Conservation (phyloP, 2,329 filamentous ascomycete species). For the Colletotrichum lindemuthianum region DNA sequence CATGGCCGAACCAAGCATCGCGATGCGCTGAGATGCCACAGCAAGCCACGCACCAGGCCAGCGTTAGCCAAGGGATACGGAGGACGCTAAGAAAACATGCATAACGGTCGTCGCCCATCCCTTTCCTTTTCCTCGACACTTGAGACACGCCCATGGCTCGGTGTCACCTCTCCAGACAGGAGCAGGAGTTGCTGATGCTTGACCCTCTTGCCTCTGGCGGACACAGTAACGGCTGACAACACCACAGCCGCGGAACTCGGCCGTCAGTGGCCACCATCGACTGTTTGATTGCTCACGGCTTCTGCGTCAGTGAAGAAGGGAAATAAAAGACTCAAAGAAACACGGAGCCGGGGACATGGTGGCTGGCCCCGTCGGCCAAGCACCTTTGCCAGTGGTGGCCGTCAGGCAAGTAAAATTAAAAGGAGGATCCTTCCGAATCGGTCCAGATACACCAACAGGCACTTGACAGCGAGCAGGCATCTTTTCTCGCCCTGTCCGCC, state of each 20-base stretch:
- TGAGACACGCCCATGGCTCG: conserved; percentile 23
- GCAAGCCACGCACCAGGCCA: background rate
- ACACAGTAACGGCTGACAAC: background rate
- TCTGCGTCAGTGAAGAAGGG: too few relatives aligned
- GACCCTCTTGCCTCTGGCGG: background rate
- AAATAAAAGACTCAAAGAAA: too few relatives aligned
- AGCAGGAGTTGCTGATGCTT: conserved; percentile 15
- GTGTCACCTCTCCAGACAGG: conserved; percentile 29
- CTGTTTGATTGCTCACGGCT: too few relatives aligned
- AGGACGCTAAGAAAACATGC: conserved; percentile 16
- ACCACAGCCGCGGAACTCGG: too few relatives aligned
- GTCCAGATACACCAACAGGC: background rate
- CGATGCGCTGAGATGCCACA: background rate
- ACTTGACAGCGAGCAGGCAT: too few relatives aligned
- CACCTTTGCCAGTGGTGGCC: conserved; percentile 10
- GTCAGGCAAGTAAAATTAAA: conserved; percentile 35
- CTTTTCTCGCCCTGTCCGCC: too few relatives aligned
- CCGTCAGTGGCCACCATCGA: too few relatives aligned
- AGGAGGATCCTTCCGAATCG: conserved; percentile 35
- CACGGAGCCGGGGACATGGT: conserved; percentile 19
- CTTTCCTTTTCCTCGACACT: conserved; percentile 18
- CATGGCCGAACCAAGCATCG: background rate
- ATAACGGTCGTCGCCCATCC: conserved; percentile 15
- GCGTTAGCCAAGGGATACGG: background rate
- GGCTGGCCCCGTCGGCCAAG: conserved; percentile 24